Percentiles rank a stretch among this genome's conserved stretches.
These are phyloP conservation scores for Strobilomyces dryophilus DNA, from an alignment of 768 basidiomycete species.

Conservation along the genomic window DNA sequence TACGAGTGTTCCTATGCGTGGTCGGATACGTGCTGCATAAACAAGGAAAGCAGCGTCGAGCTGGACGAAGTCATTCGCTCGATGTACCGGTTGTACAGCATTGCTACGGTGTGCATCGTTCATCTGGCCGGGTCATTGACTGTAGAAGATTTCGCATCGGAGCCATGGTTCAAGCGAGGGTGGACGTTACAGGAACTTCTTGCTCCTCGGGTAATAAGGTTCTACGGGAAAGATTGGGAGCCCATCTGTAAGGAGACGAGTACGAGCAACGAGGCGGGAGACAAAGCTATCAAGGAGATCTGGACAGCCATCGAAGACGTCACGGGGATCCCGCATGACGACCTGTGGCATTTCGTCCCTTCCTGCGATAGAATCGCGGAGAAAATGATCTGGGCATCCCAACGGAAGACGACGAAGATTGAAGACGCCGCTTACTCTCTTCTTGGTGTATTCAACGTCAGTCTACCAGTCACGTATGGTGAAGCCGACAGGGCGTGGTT, in stretches of 20 bases:
- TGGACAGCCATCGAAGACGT: constrained; percentile 3
- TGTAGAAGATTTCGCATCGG: constrained; percentile 8
- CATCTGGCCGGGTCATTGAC: constrained; percentile 15
- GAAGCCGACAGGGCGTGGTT: constrained; percentile 22
- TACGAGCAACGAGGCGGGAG: neutral
- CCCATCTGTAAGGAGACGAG: constrained; percentile 8
- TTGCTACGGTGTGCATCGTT: constrained; percentile 21
- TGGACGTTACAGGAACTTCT: constrained; percentile 20
- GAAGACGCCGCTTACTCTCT: constrained; percentile 26
- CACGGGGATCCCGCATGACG: constrained; percentile 12
- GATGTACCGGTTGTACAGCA: constrained; percentile 28
- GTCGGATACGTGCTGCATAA: constrained; percentile 20
- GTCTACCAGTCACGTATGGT: constrained; percentile 22
- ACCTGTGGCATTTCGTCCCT: constrained; percentile 11
- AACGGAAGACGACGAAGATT: constrained; percentile 19
- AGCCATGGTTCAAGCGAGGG: constrained; percentile 22
- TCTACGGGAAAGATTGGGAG: constrained; percentile 17
- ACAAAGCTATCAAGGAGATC: constrained; percentile 12
- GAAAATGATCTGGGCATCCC: constrained; percentile 24
- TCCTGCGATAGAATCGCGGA: constrained; percentile 13
- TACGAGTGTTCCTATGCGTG: constrained; percentile 19
- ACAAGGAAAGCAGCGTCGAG: constrained; percentile 22
- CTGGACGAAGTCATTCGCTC: constrained; percentile 29
- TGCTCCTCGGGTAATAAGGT: constrained; percentile 13
- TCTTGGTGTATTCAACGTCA: constrained; percentile 22